Conservation (phyloP, 768 basidiomycete genomes). For the Calocera viscosa region DNA sequence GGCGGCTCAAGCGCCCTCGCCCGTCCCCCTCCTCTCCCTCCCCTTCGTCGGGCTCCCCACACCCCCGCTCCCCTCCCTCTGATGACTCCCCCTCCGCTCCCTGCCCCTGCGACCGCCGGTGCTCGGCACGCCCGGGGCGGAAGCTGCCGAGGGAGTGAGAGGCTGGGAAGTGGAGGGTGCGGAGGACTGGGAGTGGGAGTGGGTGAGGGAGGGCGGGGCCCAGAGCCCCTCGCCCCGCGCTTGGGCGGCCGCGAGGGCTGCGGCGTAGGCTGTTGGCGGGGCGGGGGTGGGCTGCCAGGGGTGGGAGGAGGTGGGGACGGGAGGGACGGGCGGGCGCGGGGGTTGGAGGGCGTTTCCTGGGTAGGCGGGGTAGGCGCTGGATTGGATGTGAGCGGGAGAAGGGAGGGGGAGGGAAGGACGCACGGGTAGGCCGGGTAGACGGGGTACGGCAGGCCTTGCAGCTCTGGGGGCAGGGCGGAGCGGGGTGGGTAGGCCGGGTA, state of each 20-base stretch:
- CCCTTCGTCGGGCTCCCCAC: neutral
- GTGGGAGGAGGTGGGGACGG: neutral
- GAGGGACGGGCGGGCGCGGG: neutral
- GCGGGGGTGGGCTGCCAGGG: neutral
- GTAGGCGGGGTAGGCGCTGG: neutral
- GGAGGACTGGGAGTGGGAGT: neutral
- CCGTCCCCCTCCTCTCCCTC: neutral
- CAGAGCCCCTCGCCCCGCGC: neutral
- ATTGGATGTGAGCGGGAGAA: neutral
- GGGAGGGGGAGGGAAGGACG: neutral
- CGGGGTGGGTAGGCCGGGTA: slow-evolving; percentile 7
- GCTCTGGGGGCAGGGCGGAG: neutral
- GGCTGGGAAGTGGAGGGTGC: neutral
- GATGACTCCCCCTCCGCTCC: neutral
- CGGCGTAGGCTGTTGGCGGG: neutral
- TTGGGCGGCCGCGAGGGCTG: neutral
- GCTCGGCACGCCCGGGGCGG: neutral
- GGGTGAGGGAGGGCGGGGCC: neutral
- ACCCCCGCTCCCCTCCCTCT: neutral
- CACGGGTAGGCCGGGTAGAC: neutral
- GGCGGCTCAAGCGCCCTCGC: neutral
- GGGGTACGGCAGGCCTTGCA: neutral
- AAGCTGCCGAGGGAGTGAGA: neutral
- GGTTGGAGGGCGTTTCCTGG: neutral
- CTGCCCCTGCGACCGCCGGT: neutral